Base-by-base conservation (phyloP, 2,329 filamentous ascomycete species). In the Gaeumannomyces tritici region DNA sequence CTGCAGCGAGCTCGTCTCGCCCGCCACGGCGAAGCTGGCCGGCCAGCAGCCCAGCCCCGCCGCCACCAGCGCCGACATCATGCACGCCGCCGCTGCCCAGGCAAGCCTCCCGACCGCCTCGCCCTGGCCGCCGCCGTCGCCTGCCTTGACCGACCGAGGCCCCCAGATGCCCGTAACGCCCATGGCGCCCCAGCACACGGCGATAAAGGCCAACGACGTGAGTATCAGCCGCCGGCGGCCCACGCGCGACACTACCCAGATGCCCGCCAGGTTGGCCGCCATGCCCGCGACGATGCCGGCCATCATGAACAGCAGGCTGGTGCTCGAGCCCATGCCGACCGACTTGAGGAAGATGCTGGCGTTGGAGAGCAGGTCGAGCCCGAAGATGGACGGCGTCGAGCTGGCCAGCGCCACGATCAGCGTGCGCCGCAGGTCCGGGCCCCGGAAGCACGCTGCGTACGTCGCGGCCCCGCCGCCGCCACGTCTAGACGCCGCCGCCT, bases 381-480 rank as follows among this genome's bases (percentile, higher is more conserved):
- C 57, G 31, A 59, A 47, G 57, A 59, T 26, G n/a, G 57, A 27
- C 15, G 57, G 57, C n/a, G 42, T 12, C n/a, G 42, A 15, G 28
- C 57, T 21, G 28, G 57, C 57, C 29, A 59, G 31, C 4, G 42
- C 42, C 13, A 71, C 70, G 12, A 70, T 60, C 64, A 68, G 73
- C 2, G 71, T 73, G 33, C 73, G 66, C 9, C 73, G 69, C 15
- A 73, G 64, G 62, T 79, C 73, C 13, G 70, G 68, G 29, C 72
- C 72, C n/a, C 68, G 70, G 67, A 78, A 78, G 64, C 73, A 76
- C 68, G 77, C 73, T 61, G 59, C 62, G 64, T 78, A 78, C 21
- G n/a, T 59, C 11, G 54, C 54, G 11, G 11, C 2, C 8, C 11
- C 33, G 33, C 11, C 33, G 33, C 11, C 33, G 9, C 12, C 2